Evolutionary conservation across 2,329 filamentous ascomycete species (phyloP).

Genomic region (Monosporascus sp.): DNA sequence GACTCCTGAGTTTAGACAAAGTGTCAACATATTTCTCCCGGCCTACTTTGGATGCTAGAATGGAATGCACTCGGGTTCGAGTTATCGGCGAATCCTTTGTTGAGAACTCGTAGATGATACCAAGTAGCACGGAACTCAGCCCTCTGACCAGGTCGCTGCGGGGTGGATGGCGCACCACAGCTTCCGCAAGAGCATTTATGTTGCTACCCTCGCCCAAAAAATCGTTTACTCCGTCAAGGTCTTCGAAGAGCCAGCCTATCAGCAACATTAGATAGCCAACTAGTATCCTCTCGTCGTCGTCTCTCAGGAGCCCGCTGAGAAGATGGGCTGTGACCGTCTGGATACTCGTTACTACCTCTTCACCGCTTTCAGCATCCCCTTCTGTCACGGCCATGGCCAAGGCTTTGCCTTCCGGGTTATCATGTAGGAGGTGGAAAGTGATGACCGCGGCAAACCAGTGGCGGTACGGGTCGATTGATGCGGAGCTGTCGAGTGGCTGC

Average conservation of each 20-base stretch:
- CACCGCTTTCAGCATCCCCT: constrained; percentile 81
- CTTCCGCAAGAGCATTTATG: constrained; percentile 78
- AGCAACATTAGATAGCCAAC: constrained; percentile 88
- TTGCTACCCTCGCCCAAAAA: constrained; percentile 89
- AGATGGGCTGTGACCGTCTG: constrained; percentile 84
- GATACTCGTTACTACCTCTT: constrained; percentile 92
- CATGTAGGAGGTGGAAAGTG: constrained; percentile 78
- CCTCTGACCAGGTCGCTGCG: constrained; percentile 70
- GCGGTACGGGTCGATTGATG: constrained; percentile 75
- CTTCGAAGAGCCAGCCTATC: constrained; percentile 86
- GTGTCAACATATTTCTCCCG: constrained; percentile 84
- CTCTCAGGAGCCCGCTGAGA: constrained; percentile 70
- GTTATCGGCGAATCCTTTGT: constrained; percentile 94
- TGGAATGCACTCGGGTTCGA: constrained; percentile 71
- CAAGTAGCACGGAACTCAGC: constrained; percentile 77
- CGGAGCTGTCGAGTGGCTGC: constrained; percentile 55
- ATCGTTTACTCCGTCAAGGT: constrained; percentile 86
- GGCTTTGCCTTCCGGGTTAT: constrained; percentile 73
- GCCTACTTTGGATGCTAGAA: constrained; percentile 72
- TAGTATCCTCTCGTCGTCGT: constrained; percentile 72
- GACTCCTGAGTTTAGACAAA: constrained; percentile 70
- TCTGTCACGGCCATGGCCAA: constrained; percentile 79
- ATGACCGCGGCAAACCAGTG: constrained; percentile 87
- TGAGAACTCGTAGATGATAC: constrained; percentile 92
- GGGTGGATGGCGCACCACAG: constrained; percentile 57